Base-by-base conservation (phyloP, 805 yeast genomes). In the Yamadazyma ubonensis region DNA sequence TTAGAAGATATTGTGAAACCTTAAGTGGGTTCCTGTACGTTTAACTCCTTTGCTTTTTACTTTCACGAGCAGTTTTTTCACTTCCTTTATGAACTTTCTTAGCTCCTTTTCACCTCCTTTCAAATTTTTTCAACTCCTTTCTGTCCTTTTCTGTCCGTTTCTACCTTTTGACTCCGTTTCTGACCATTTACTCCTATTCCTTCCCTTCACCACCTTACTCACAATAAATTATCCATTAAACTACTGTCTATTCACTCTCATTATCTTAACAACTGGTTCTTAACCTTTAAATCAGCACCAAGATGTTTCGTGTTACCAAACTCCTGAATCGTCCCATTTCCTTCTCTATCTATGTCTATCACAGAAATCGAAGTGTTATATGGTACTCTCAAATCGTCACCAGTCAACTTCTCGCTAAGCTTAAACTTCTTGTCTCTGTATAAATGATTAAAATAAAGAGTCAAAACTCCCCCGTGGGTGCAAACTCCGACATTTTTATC, bases 401-500 rank as follows among this genome's bases (percentile, higher is more conserved):
- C 61, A 1, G 61, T 54, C 36, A 76, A 59, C 1, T 62, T 65
- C 3, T 63, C 58, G 3, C 59, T 61, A 37, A 78, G 65, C 2
- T 45, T 45, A 47, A 66, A 78, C 9, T 57, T 52, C 20, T 53
- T 50, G 16, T 65, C 70, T 4, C 58, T 51, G 35, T 77, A 61
- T 30, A 83, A 61, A 55, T 79, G 69, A 44, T 74, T 73, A 28
- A 77, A 55, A 26, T 81, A 70, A 20, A 79, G 74, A 33, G 86
- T 75, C 12, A 87, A 80, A 1, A 84, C 83, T 6, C 95, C 95
- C 15, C 96, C 96, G 57, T 87, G 96, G 10, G 88, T 78, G 41
- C 87, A 77, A 15, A 86, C 43, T 10, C 81, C 65, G 2, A 83
- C 71, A 50, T 84, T 85, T 36, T 59, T 61, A 40, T 60, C 54